These are phyloP conservation scores for Dipteronia sinensis DNA, from an alignment of 345 rosid species.

Conservation along the genomic window DNA sequence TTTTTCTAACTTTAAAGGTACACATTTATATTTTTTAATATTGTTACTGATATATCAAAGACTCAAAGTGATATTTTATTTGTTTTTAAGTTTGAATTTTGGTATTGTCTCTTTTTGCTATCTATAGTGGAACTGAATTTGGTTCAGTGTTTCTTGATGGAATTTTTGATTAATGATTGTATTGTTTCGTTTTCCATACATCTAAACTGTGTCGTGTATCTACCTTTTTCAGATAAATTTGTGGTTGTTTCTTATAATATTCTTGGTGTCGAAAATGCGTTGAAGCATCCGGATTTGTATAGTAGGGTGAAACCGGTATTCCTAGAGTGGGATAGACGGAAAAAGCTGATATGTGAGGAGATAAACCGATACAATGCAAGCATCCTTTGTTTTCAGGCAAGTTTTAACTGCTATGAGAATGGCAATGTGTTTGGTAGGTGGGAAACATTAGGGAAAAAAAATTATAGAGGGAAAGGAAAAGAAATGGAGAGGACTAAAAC, in stretches of 20 bases:
- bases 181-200: neutral
- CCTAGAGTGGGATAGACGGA: conserved; percentile 67
- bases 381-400: conserved; percentile 78
- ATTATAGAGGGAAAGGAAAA: neutral
- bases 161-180: too few species aligned
- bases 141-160: too few species aligned
- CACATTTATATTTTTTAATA: neutral
- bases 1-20: conserved; percentile 36
- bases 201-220: neutral
- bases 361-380: conserved; percentile 55
- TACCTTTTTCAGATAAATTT: conserved; percentile 47
- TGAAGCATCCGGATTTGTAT: conserved; percentile 68
- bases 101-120: neutral
- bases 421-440: neutral
- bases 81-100: neutral
- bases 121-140: too few species aligned
- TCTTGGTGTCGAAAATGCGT: conserved; percentile 71
- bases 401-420: conserved; percentile 18
- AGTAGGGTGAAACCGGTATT: conserved; percentile 36
- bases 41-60: neutral
- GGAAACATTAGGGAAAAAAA: neutral
- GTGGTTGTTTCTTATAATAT: conserved; percentile 73
- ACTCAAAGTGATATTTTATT: neutral
- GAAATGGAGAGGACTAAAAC: too few species aligned
- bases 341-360: conserved; percentile 60